These are phyloP conservation scores for Deuterostichococcus epilithicus DNA, from an alignment of 139 green algal species.

Conservation along the genomic window DNA sequence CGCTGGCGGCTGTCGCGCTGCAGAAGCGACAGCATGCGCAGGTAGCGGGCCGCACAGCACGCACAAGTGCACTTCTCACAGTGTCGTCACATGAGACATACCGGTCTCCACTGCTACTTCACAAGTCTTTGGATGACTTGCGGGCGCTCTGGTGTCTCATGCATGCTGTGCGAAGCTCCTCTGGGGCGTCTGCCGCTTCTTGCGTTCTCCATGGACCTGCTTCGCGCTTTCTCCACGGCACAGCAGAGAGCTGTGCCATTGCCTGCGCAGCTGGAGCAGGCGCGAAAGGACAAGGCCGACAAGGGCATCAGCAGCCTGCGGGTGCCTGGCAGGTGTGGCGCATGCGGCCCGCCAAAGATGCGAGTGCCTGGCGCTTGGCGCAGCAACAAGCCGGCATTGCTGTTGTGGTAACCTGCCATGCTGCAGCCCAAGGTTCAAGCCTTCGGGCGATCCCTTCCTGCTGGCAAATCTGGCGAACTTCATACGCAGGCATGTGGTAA, in stretches of 20 bases:
- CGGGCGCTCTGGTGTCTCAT: no score
- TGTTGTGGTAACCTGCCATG: background rate
- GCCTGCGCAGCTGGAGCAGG: background rate
- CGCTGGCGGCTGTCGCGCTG: background rate
- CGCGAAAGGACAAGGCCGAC: background rate
- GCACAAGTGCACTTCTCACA: no score
- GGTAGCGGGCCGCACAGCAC: no score
- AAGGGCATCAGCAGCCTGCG: background rate
- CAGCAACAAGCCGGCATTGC: background rate
- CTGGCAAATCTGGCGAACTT: background rate
- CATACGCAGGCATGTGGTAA: conserved; percentile 68
- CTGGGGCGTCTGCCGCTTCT: no score
- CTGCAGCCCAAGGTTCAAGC: background rate
- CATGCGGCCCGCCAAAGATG: background rate
- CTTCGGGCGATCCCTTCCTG: background rate
- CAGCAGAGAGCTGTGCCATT: background rate
- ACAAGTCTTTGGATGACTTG: no score
- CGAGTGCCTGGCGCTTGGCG: background rate
- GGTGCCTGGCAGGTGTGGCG: background rate
- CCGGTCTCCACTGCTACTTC: no score
- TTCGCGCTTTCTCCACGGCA: no score
- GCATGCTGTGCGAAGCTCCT: no score
- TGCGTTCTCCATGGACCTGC: no score
- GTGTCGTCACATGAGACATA: no score
- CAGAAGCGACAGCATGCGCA: background rate